These are phyloP conservation scores for Lagenidium sp. DNA, from an alignment of 352 stramenopile species.

Conservation along the genomic window DNA sequence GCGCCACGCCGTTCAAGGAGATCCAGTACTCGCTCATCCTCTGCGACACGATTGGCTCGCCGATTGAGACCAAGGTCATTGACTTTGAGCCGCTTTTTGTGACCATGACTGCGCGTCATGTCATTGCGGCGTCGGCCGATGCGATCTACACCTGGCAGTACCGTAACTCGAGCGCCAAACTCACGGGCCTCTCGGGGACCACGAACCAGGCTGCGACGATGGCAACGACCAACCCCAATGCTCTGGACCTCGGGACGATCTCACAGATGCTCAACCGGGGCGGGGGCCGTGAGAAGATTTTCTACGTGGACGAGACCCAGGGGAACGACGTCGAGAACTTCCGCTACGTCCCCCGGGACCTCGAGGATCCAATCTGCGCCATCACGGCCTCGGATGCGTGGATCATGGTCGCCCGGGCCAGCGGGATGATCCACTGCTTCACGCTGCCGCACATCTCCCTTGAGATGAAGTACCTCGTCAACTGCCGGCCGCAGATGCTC, in stretches of 20 bases:
- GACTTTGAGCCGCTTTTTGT: conserved; percentile 80
- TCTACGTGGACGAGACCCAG: conserved; percentile 86
- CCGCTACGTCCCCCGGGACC: conserved; percentile 48
- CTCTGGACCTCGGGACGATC: conserved; percentile 46
- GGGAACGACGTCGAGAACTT: conserved; percentile 68
- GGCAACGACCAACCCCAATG: conserved; percentile 17
- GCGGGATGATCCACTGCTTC: conserved; percentile 84
- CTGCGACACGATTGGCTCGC: conserved; percentile 78
- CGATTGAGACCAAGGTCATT: conserved; percentile 80
- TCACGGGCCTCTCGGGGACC: conserved; percentile 63
- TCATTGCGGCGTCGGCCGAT: conserved; percentile 69
- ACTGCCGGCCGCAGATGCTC: conserved; percentile 68
- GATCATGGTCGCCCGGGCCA: conserved; percentile 77
- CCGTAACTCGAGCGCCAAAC: conserved; percentile 68
- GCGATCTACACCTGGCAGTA: conserved; percentile 94
- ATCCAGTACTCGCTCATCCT: conserved; percentile 82
- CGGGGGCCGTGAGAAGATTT: conserved; percentile 78
- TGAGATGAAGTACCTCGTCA: conserved; percentile 88
- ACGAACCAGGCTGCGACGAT: conserved; percentile 16
- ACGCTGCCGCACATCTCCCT: conserved; percentile 88
- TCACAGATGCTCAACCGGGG: conserved; percentile 54
- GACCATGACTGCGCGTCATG: conserved; percentile 81
- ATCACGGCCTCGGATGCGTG: conserved; percentile 80
- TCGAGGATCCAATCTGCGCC: conserved; percentile 82
- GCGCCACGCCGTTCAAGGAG: conserved; percentile 30